These are phyloP conservation scores for Trypanosoma caninum DNA, from an alignment of 208 protist species.

Conservation along the genomic window DNA sequence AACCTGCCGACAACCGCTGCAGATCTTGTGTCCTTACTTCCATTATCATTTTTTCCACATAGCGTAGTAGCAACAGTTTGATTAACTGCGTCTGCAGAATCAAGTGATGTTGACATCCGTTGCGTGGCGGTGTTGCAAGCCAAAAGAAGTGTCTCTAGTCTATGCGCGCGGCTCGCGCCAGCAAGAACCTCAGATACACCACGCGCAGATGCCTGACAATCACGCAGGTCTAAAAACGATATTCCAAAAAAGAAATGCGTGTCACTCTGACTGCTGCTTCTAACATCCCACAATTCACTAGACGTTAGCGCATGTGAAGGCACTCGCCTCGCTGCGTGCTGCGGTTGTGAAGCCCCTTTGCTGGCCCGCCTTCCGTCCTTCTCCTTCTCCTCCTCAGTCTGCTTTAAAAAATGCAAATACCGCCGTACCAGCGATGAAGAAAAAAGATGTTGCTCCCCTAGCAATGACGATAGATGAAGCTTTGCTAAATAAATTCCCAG, in stretches of 20 bases:
- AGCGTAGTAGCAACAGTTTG: no score
- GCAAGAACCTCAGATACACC: constrained; percentile 64
- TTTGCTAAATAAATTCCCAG: constrained; percentile 71
- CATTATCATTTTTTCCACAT: background rate
- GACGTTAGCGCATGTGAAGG: background rate
- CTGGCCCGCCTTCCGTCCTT: background rate
- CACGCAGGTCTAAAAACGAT: constrained; percentile 47
- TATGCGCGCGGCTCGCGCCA: constrained; percentile 53
- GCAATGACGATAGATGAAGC: constrained; percentile 31
- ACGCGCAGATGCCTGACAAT: constrained; percentile 50
- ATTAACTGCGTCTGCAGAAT: no score
- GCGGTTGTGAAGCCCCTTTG: background rate
- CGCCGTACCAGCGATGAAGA: constrained; percentile 27
- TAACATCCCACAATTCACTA: background rate
- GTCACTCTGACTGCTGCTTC: background rate
- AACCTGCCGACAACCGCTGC: constrained; percentile 17
- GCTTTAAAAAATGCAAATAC: background rate
- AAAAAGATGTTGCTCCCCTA: constrained; percentile 40
- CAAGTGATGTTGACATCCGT: constrained; percentile 24
- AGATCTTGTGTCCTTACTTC: constrained; percentile 3
- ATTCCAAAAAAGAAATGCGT: constrained; percentile 42
- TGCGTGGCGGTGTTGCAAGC: constrained; percentile 45
- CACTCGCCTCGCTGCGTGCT: background rate
- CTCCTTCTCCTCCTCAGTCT: background rate
- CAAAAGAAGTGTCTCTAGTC: constrained; percentile 37